Base-by-base conservation (phyloP, 495 filamentous ascomycete species). In the Talaromyces nanjingensis region DNA sequence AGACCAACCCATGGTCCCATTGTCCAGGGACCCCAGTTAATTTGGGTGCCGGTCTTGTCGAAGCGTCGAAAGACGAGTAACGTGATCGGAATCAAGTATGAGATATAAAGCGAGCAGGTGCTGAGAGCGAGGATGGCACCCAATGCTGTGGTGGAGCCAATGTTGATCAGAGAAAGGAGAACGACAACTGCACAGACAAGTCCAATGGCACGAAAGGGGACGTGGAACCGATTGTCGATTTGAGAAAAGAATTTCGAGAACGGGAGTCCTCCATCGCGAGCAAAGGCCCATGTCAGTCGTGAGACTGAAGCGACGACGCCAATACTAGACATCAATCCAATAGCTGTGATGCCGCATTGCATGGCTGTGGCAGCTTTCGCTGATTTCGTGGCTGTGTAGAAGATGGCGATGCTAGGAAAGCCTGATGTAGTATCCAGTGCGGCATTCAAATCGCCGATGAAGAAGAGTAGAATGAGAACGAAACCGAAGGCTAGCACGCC, bases 261-360 rank as follows among this genome's bases (percentile, higher is more conserved):
- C 3, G 86, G 86, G 0, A 88, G 71, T 11, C 84, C 86, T 14
- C 78, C 70, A 67, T 89, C 86, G 6, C 85, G 70, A 9, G 86
- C 84, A 67, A 89, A 88, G 1, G 85, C 77, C 81, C 82, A 88
- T 12, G 74, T 74, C 55, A 83, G 78, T 22, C 86, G 76, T 2
- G 81, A 83, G 14, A 79, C 77, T 5, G 82, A 79, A 4, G 85
- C 83, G 3, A 73, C 60, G 11, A 69, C 65, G 11, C 68, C 67
- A 16, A 66, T 63, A 31, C 65, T 69, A 0, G 69, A 69, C 47
- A 69, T 55, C 42, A 70, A 58, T 20, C 67, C 67, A 60, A 71
- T 69, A 8, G 64, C 24, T 42, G 69, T 71, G 6, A 71, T 71
- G 6, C 58, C 65, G 1, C 60, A 63, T 34, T 67, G 66, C 71